These are phyloP conservation scores for Cyberlindnera bimundalis DNA, from an alignment of 805 yeast species.

Conservation along the genomic window DNA sequence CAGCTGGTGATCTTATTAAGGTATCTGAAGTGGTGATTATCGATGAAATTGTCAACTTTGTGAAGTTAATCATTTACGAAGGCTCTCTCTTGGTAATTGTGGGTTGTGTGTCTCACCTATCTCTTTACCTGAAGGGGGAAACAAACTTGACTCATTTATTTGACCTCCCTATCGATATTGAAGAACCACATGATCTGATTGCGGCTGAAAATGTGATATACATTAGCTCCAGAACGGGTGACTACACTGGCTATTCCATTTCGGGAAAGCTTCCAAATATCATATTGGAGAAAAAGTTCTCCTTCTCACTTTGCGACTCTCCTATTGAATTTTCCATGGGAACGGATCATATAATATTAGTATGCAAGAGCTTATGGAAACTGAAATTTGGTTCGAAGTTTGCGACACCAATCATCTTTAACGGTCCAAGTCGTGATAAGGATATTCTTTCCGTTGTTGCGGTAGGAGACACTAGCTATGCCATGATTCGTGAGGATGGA, in stretches of 20 bases:
- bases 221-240: slow-evolving; percentile 25
- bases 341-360: slow-evolving; percentile 14
- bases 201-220: slow-evolving; percentile 15
- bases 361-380: slow-evolving; percentile 23
- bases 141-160: not conserved
- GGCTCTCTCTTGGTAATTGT: slow-evolving; percentile 8
- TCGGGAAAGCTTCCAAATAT: not conserved
- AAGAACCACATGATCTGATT: slow-evolving; percentile 23
- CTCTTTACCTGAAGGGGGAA: slow-evolving; percentile 6
- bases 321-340: slow-evolving; percentile 21
- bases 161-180: not conserved
- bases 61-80: slow-evolving; percentile 16
- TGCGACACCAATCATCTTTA: slow-evolving; percentile 21
- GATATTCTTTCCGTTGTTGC: slow-evolving; percentile 10
- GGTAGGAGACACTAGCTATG: slow-evolving; percentile 15
- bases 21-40: slow-evolving; percentile 6
- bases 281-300: not conserved
- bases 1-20: slow-evolving; percentile 10
- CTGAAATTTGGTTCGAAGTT: slow-evolving; percentile 4
- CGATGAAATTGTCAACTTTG: slow-evolving; percentile 14
- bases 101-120: slow-evolving; percentile 6
- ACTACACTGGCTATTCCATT: slow-evolving; percentile 9
- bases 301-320: slow-evolving; percentile 10
- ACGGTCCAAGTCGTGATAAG: slow-evolving; percentile 18
- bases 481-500: slow-evolving; percentile 34